Evolutionary conservation across 441 rosid genomes (phyloP).

Genomic region (Erodium trifolium): DNA sequence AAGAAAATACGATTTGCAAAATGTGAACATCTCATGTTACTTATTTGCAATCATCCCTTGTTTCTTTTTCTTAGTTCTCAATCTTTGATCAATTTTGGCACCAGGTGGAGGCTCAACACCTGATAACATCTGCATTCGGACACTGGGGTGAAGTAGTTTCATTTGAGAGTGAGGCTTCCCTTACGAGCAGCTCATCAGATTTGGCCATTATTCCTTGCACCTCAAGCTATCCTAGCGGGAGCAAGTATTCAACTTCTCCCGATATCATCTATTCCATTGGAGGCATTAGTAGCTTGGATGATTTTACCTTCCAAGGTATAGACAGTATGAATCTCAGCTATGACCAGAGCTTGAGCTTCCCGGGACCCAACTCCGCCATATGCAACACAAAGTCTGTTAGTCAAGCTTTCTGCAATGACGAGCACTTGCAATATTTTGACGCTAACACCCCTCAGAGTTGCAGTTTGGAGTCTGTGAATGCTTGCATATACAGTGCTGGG

Average conservation of each 20-base stretch:
- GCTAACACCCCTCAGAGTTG: too few relatives aligned
- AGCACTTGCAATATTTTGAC: conserved; percentile 32
- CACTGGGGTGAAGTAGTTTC: conserved; percentile 52
- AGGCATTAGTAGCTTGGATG: conserved; percentile 35
- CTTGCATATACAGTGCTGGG: conserved; percentile 46
- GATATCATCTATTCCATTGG: conserved; percentile 31
- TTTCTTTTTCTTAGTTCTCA: conserved; percentile 9
- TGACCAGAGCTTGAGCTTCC: conserved; percentile 38
- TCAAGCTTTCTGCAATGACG: conserved; percentile 54
- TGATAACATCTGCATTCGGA: conserved; percentile 58
- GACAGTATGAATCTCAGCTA: conserved; percentile 40
- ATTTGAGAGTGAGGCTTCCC: conserved; percentile 52
- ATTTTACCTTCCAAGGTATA: conserved; percentile 38
- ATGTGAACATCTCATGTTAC: too few relatives aligned
- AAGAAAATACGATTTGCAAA: too few relatives aligned
- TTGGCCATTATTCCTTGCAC: too few relatives aligned
- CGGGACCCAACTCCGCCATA: conserved; percentile 38
- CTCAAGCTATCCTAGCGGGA: too few relatives aligned
- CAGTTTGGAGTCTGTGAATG: too few relatives aligned
- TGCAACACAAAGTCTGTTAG: conserved; percentile 36
- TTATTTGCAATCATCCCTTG: too few relatives aligned
- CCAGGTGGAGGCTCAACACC: conserved; percentile 62
- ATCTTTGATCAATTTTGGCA: conserved; percentile 14
- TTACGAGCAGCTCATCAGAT: conserved; percentile 10
- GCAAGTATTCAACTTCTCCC: too few relatives aligned